Base-by-base conservation (phyloP, 352 stramenopile genomes). In the Pseudoperonospora humuli region DNA sequence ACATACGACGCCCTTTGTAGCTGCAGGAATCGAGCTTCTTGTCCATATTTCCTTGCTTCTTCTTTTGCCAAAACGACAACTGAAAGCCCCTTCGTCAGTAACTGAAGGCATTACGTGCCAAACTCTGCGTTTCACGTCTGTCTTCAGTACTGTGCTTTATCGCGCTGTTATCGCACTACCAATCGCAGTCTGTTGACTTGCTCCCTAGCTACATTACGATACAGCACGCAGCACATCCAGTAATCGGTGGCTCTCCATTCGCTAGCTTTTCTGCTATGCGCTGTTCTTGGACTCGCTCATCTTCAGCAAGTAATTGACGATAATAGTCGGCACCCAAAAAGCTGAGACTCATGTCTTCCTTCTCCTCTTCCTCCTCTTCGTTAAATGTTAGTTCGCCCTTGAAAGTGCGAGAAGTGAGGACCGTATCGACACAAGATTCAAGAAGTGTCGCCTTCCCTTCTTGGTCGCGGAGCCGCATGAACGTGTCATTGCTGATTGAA, bases 401-500 rank as follows among this genome's bases (percentile, higher is more conserved):
- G 43, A 84, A 88, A 7, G 64, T 67, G n/a, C 53, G 47, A 29
- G 26, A 39, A 18, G 35, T 39, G 18, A 41, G 42, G 5, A 43
- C 34, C 6, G 5, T 20, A 34, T 25, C 46, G 11, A 48, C 48
- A 18, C 47, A 41, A 28, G 53, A 53, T 24, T 66, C 45, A 0
- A 64, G 18, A 2, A 75, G 41, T 9, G 58, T 67, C 5, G 27
- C 27, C 42, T 79, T 59, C 9, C 61, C 44, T 20, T 61, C 60
- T 41, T 67, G 32, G 13, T 66, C 59, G 7, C 50, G 54, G 19
- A 84, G 68, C 1, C 76, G 71, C 39, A 85, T 50, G 32, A 84
- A 75, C 15, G 73, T 82, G 23, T 88, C 73, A 57, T 88, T 82
- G 26, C 61, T 76, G 55, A 88, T 76, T n/a, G 66, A 71, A 21